These are phyloP conservation scores for Firmiana major DNA, from an alignment of 345 rosid genomes.

Conservation along the genomic window DNA sequence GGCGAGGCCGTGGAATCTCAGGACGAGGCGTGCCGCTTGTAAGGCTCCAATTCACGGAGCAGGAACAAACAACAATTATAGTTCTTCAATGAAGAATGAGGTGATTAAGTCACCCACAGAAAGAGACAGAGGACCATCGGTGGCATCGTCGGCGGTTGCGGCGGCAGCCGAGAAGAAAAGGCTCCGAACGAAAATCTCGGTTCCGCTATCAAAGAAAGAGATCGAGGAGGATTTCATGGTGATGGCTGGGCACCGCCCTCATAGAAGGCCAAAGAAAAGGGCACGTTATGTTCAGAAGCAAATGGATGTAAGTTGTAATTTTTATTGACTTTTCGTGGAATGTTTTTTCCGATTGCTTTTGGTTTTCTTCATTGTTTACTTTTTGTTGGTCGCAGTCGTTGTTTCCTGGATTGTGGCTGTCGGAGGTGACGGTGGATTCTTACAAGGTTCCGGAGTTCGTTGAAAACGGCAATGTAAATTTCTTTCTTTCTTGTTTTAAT, in stretches of 20 bases:
- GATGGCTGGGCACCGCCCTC: conserved; percentile 46
- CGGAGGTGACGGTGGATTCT: conserved; percentile 51
- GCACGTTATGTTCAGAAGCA: conserved; percentile 54
- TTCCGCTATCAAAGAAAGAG: conserved; percentile 57
- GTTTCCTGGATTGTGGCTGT: conserved; percentile 65
- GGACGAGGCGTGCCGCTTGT: conserved; percentile 59
- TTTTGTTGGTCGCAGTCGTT: conserved; percentile 38
- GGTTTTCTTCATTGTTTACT: background rate
- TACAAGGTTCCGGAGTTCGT: conserved; percentile 59
- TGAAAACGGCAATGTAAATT: conserved; percentile 52
- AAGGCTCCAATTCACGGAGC: conserved; percentile 37
- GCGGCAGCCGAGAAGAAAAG: conserved; percentile 26
- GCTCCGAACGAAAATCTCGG: conserved; percentile 37
- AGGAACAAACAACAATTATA: conserved; percentile 11
- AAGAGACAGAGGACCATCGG: conserved; percentile 22
- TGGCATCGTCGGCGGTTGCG: conserved; percentile 10
- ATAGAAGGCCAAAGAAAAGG: conserved; percentile 68
- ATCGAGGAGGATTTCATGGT: conserved; percentile 59
- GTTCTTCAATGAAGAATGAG: conserved; percentile 36
- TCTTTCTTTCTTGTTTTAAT: background rate
- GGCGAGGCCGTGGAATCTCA: conserved; percentile 69
- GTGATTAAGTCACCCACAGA: conserved; percentile 19
- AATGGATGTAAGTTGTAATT: conserved; percentile 51
- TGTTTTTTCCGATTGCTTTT: background rate
- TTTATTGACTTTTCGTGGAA: background rate